phyloP scores from a whole-genome alignment of 2,329 filamentous ascomycete genomes.

The Colletotrichum sidae region DNA sequence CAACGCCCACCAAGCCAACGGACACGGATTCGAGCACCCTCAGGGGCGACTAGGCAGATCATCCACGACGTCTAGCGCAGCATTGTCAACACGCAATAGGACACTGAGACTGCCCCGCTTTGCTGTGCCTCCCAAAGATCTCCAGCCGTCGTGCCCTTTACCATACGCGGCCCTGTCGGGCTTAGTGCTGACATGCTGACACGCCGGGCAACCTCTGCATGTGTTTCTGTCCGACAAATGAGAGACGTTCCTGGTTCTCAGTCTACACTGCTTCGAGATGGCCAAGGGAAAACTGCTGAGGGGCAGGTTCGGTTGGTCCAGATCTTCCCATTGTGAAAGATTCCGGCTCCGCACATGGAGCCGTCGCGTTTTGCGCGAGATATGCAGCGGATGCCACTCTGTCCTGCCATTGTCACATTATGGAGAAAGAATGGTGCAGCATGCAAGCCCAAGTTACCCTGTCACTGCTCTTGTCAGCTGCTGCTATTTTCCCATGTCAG shows the following conservation, averaged over 20 bases:
- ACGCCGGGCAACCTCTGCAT: constrained; percentile 25
- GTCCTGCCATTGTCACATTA: constrained; percentile 2
- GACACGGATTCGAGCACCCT: too few relatives aligned
- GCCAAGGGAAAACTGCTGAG: constrained; percentile 15
- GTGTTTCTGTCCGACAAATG: constrained; percentile 15
- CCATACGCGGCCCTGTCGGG: constrained; percentile 24
- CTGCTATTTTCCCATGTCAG: too few relatives aligned
- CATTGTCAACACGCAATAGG: too few relatives aligned
- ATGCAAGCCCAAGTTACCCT: constrained; percentile 1
- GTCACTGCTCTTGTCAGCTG: not conserved
- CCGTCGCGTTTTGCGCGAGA: constrained; percentile 21
- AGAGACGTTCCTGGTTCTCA: not conserved
- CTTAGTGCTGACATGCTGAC: constrained; percentile 35
- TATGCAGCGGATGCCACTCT: constrained; percentile 24
- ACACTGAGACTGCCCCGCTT: not conserved
- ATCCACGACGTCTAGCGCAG: too few relatives aligned
- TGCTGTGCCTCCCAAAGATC: constrained; percentile 8
- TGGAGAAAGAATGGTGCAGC: constrained; percentile 2
- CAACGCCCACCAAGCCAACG: too few relatives aligned
- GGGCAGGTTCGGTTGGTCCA: constrained; percentile 11
- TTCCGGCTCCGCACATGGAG: constrained; percentile 6
- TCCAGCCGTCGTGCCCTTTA: constrained; percentile 14
- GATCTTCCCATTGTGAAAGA: not conserved
- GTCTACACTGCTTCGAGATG: constrained; percentile 11
- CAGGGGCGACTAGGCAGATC: too few relatives aligned